Base-by-base conservation (phyloP, 352 stramenopile genomes). In the Saprolegnia diclina region DNA sequence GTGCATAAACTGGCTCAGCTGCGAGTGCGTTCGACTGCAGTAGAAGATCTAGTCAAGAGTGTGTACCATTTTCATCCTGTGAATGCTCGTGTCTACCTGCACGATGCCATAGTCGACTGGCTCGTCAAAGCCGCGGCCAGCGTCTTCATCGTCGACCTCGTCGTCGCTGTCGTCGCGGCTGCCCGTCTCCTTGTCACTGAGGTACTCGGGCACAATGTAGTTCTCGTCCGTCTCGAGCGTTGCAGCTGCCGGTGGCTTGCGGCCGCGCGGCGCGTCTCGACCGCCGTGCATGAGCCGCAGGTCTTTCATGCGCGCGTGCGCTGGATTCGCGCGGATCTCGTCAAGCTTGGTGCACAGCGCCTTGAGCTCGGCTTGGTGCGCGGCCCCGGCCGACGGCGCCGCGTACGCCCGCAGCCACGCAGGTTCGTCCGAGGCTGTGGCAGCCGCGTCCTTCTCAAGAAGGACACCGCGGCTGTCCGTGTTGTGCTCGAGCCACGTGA, bases 21-120 rank as follows among this genome's bases (percentile, higher is more conserved):
- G 88, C 19, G 88, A 95, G 70, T 96, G 88, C 29, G 88, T 96
- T 24, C 88, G 87, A 78, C 88, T 96, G 76, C 88, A 96, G 63
- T 95, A 96, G 44, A 96, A 93, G 64, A 96, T 92, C 75, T 96
- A 52, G 81, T 63, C 10, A 91, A 62, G 7, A 44, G 40, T 67
- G 16, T 64, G 1, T 42, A n/a, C n/a, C 48, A n/a, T n/a, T n/a
- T n/a, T n/a, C n/a, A 32, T 54, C 18, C 26, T 48, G 4, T 22
- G 46, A 35, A 3, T 14, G 24, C 14, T 35, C 1, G 14, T 32
- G 22, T 24, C 4, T 62, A 71, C 67, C 67, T 73, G 55, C 13
- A 73, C 59, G 42, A 73, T 50, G 22, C 61, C 61, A n/a, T 73
- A 73, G 32, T 68, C 67, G 5, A 26, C n/a, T 16, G 40, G 59